Evolutionary conservation across 306 rosid species (phyloP).

Genomic region (Ochetophila trinervis): DNA sequence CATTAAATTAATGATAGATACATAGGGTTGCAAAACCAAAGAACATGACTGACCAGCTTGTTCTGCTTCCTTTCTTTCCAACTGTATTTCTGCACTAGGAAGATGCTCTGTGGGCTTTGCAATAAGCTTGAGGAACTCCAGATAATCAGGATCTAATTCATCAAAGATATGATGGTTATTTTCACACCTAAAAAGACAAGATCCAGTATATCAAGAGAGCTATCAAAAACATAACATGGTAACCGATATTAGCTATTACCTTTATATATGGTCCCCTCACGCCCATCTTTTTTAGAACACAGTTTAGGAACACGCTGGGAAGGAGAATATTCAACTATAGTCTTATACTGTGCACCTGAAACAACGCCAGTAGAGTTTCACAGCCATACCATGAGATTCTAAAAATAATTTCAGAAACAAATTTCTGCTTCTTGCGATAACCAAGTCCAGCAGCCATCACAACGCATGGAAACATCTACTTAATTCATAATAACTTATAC

Average conservation of each 20-base stretch:
- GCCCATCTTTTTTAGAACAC: constrained; percentile 64
- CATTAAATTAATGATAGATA: neutral
- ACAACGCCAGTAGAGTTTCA: constrained; percentile 19
- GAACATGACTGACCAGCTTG: constrained; percentile 74
- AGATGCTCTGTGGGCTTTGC: constrained; percentile 86
- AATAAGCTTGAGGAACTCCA: constrained; percentile 86
- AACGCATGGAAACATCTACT: no score
- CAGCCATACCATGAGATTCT: neutral
- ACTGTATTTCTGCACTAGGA: constrained; percentile 97
- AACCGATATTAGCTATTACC: constrained; percentile 37
- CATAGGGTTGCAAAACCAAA: neutral
- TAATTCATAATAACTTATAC: neutral
- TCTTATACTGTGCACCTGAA: constrained; percentile 73
- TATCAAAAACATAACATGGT: neutral
- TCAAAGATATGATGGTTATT: constrained; percentile 12
- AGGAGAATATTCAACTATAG: constrained; percentile 91
- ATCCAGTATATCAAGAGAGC: neutral
- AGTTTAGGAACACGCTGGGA: constrained; percentile 78
- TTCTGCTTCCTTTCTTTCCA: constrained; percentile 97
- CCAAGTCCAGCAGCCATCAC: neutral
- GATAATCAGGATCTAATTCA: constrained; percentile 78
- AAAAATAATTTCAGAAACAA: neutral
- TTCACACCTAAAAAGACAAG: constrained; percentile 5
- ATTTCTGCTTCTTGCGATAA: neutral
- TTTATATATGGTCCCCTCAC: constrained; percentile 87